A percentile compares a stretch with the other conserved stretches of the same genome.
These are phyloP conservation scores for Rhodotorula mucilaginosa DNA, from an alignment of 1,284 basidiomycete species.

Conservation along the genomic window DNA sequence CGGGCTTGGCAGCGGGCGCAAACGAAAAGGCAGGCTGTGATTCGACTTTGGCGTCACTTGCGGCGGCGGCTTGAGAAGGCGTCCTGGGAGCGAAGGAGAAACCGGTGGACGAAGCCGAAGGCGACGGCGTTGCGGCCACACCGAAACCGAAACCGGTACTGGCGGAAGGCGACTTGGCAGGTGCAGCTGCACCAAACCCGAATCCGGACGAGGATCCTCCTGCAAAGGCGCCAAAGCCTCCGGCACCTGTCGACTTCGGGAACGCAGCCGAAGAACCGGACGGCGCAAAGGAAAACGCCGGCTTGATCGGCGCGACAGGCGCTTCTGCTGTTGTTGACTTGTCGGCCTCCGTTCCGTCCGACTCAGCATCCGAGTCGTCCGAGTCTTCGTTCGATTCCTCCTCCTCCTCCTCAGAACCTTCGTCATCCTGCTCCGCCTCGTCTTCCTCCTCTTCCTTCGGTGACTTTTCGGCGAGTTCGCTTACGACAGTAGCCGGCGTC, in stretches of 20 bases:
- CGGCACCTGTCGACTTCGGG: conserved; percentile 15
- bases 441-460: not conserved
- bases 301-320: conserved; percentile 3
- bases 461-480: not conserved
- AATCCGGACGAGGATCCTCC: conserved; percentile 5
- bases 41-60: not conserved
- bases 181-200: conserved; percentile 6
- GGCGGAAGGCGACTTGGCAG: not conserved
- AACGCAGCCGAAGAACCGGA: conserved; percentile 2
- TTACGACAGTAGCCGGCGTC: not conserved
- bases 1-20: not conserved
- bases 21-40: not conserved
- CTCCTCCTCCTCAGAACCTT: not conserved
- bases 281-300: conserved; percentile 24
- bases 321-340: no score
- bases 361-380: not conserved
- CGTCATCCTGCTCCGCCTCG: not conserved
- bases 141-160: conserved; percentile 2
- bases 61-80: not conserved
- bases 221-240: conserved; percentile 26
- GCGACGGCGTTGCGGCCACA: not conserved
- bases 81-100: conserved; percentile 13
- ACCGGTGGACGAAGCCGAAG: not conserved
- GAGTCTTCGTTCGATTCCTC: not conserved
- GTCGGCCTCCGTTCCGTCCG: not conserved